These are phyloP conservation scores for Tolypocladium ovalisporum DNA, from an alignment of 2,329 filamentous ascomycete species.

Conservation along the genomic window DNA sequence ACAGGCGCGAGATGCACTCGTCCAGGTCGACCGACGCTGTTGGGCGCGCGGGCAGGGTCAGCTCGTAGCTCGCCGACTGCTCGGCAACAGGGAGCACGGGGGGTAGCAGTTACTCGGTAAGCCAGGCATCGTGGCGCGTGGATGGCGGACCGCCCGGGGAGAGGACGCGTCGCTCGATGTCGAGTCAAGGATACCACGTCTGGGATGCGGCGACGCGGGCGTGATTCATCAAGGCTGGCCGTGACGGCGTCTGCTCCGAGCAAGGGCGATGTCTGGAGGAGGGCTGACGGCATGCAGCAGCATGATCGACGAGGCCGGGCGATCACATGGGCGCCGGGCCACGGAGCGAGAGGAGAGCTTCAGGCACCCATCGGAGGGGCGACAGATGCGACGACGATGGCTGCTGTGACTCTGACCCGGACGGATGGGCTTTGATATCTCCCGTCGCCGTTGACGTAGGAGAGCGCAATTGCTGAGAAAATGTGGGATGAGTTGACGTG, in stretches of 20 bases:
- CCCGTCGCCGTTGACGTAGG: neutral
- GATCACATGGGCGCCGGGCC: slow-evolving; percentile 20
- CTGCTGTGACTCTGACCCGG: neutral
- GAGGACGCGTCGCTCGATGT: neutral
- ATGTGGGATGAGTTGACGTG: neutral
- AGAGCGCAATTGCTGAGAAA: neutral
- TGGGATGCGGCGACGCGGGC: neutral
- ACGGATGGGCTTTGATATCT: neutral
- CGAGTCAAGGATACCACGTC: neutral
- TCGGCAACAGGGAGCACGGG: neutral
- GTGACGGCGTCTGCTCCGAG: slow-evolving; percentile 22
- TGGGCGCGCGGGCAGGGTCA: slow-evolving; percentile 1
- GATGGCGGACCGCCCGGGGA: neutral
- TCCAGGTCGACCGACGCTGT: slow-evolving; percentile 92
- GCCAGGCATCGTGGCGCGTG: slow-evolving; percentile 3
- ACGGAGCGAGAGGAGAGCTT: neutral
- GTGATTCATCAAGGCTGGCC: slow-evolving; percentile 12
- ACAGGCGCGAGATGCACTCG: slow-evolving; percentile 93
- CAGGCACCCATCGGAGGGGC: slow-evolving; percentile 1
- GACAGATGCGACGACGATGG: neutral
- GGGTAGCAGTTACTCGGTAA: slow-evolving; percentile 1
- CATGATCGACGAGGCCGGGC: slow-evolving; percentile 22
- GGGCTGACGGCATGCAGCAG: slow-evolving; percentile 24
- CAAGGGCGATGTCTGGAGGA: slow-evolving; percentile 23
- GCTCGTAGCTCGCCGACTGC: neutral